These are phyloP conservation scores for Gastrolobium villosum DNA, from an alignment of 306 rosid species.

Conservation along the genomic window DNA sequence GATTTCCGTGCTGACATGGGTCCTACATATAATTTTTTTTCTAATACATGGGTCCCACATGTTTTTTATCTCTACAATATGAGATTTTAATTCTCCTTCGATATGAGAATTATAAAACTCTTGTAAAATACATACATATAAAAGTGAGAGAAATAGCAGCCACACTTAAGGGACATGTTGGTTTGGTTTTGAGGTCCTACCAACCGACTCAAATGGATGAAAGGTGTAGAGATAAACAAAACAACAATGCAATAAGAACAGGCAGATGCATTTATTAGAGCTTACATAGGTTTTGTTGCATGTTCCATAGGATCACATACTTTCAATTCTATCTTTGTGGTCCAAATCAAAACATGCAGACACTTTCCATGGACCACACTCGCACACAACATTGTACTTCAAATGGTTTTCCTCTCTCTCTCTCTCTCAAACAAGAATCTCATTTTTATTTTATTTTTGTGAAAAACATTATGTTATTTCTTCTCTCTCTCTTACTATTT, in stretches of 20 bases:
- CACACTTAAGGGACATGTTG: slow-evolving; percentile 6
- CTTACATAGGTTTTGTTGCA: slow-evolving; percentile 20
- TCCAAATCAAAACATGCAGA: slow-evolving; percentile 36
- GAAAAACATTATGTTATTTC: no score
- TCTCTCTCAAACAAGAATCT: neutral
- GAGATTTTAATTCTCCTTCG: no score
- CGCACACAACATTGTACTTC: slow-evolving; percentile 13
- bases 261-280: slow-evolving; percentile 50
- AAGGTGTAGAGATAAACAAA: slow-evolving; percentile 23
- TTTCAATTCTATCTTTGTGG: slow-evolving; percentile 38
- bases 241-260: slow-evolving; percentile 27
- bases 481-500: no score
- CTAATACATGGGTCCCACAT: no score
- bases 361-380: slow-evolving; percentile 15
- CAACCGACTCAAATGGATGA: slow-evolving; percentile 30
- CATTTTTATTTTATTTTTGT: neutral
- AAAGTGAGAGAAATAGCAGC: slow-evolving; percentile 29
- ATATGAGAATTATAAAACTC: no score
- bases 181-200: slow-evolving; percentile 40
- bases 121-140: neutral
- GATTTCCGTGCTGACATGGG: no score
- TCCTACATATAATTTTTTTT: no score
- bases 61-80: no score
- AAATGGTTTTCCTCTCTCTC: neutral
- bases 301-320: slow-evolving; percentile 39